Conservation (phyloP, 305 asterid genomes). For the Plantago coronopus region DNA sequence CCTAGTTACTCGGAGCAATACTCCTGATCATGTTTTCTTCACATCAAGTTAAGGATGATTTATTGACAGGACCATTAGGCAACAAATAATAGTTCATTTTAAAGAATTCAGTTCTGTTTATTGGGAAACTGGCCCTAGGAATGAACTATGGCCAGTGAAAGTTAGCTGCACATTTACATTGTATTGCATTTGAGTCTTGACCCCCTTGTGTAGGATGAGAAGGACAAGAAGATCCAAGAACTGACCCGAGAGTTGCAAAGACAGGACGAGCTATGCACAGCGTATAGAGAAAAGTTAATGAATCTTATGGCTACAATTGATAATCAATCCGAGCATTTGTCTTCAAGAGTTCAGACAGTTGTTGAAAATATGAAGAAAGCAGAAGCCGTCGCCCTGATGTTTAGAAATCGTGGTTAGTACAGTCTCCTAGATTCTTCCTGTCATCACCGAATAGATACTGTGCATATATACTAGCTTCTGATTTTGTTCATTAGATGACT, state of each 20-base stretch:
- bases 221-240: slow-evolving; percentile 55
- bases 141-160: background rate
- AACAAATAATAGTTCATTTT: no score
- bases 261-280: slow-evolving; percentile 50
- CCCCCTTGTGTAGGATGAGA: slow-evolving; percentile 34
- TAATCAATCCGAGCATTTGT: slow-evolving; percentile 38
- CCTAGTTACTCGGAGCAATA: no score
- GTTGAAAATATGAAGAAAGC: slow-evolving; percentile 43
- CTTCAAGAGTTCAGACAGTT: slow-evolving; percentile 42
- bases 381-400: slow-evolving; percentile 39
- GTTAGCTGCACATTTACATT: background rate
- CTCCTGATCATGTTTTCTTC: no score
- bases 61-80: no score
- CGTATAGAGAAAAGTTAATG: slow-evolving; percentile 35
- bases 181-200: background rate
- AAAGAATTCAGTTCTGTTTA: no score
- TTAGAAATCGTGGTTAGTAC: slow-evolving; percentile 12
- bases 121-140: background rate
- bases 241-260: slow-evolving; percentile 49
- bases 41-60: no score
- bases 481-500: no score
- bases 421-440: background rate
- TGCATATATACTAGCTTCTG: background rate
- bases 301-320: slow-evolving; percentile 40
- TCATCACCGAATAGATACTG: background rate